Conservation (phyloP, 2,329 filamentous ascomycete genomes). For the Cercospora sp. region DNA sequence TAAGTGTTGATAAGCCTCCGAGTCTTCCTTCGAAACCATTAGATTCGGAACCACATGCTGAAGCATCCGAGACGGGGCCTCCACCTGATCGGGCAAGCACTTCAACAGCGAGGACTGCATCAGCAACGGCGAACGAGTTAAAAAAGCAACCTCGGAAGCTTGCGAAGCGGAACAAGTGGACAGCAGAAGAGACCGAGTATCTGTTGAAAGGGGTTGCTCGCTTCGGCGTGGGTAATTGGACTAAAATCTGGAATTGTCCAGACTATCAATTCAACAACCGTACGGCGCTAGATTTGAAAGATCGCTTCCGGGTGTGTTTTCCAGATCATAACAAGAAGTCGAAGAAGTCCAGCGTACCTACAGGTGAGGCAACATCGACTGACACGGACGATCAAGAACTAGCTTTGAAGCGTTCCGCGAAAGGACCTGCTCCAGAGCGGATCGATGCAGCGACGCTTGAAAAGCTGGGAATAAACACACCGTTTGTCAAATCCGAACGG, state of each 20-base stretch:
- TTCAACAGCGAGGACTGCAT: constrained; percentile 20
- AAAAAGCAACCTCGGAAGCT: constrained; percentile 1
- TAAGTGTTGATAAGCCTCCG: constrained; percentile 42
- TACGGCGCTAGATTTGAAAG: constrained; percentile 64
- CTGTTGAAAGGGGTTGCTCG: constrained; percentile 60
- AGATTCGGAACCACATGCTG: not conserved
- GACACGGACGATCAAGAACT: not conserved
- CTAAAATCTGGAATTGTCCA: constrained; percentile 59
- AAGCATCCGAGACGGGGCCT: not conserved
- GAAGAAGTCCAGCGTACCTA: not conserved
- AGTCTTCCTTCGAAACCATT: constrained; percentile 19
- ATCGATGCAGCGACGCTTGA: constrained; percentile 40
- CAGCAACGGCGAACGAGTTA: constrained; percentile 34
- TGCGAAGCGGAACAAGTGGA: constrained; percentile 55
- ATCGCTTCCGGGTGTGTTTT: constrained; percentile 48
- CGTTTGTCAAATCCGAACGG: constrained; percentile 53
- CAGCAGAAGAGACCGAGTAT: constrained; percentile 61
- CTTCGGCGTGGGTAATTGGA: constrained; percentile 66
- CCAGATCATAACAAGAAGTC: constrained; percentile 31
- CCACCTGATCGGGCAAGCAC: not conserved
- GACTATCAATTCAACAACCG: constrained; percentile 60
- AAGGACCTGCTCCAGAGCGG: constrained; percentile 32
- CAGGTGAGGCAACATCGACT: not conserved
- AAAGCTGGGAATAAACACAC: constrained; percentile 52
- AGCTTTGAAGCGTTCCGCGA: constrained; percentile 12